A percentile compares a stretch with the other conserved stretches of the same genome.
phyloP scores from a whole-genome alignment of 208 protist genomes.

The Herpetomonas samuelpessoai region DNA sequence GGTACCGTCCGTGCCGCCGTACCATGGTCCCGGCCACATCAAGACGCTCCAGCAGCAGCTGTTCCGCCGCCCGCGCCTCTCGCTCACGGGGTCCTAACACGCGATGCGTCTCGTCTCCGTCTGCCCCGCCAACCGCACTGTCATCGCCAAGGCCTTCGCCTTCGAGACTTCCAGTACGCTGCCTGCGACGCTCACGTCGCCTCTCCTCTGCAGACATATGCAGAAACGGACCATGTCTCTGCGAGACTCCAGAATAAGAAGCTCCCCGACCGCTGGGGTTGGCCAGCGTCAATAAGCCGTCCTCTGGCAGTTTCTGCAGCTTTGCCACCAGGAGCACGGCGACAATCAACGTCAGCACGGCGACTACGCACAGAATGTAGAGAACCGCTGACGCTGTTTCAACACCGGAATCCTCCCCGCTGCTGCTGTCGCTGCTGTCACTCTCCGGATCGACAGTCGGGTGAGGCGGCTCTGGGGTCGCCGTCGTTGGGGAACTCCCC shows the following conservation, averaged over 20 bases:
- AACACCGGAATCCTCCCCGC: no score
- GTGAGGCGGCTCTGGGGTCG: conserved; percentile 1
- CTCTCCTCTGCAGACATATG: background rate
- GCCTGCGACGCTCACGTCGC: background rate
- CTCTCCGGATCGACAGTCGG: conserved; percentile 22
- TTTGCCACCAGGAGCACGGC: conserved; percentile 27
- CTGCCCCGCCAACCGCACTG: background rate
- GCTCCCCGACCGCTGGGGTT: conserved; percentile 5
- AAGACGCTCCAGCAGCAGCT: no score
- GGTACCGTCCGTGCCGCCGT: conserved; percentile 33
- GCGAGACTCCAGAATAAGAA: no score
- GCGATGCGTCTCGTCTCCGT: background rate
- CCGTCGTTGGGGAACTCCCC: conserved; percentile 9
- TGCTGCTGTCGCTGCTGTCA: no score
- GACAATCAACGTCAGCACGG: conserved; percentile 25
- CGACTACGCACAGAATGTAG: conserved; percentile 23
- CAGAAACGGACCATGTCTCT: no score
- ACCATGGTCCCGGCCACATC: conserved; percentile 20
- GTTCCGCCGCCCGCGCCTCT: no score
- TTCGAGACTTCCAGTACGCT: background rate
- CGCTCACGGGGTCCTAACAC: background rate
- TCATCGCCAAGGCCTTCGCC: background rate
- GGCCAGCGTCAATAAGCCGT: conserved; percentile 12
- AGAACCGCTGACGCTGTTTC: no score
- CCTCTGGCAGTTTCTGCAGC: conserved; percentile 28